Evolutionary conservation across 2,329 filamentous ascomycete species (phyloP), one percentile per base, ranked within the genome.

Genomic region (Chrysosporium keratinophilum): DNA sequence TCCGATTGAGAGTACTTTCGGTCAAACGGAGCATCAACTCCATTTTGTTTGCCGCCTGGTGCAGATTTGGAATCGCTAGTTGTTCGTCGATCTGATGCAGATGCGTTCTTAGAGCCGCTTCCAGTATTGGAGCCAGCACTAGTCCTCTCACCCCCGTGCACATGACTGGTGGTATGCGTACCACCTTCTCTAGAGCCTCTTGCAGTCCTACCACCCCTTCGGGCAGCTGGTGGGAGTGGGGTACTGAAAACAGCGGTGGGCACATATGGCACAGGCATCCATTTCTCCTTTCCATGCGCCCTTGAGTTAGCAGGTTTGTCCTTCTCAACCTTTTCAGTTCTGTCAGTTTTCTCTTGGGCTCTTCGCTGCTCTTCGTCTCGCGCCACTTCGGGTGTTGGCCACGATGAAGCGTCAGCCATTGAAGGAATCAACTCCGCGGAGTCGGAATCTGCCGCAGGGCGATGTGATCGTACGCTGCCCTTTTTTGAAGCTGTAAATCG

Each of bases 241-340:
- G 93, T 96, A 67, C 88, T 85, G 70, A 95, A 97, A 55, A 84
- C 83, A 47, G 93, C 88, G 12, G 82, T 85, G 7, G 89, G 91
- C 11, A 87, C 88, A 64, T 90, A 91, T 34, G 84, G 81, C 54
- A 96, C 80, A 1, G 83, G 79, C 55, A 87, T 83, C 91, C 93
- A 97, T 64, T 89, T 87, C 63, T 86, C 82, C 74, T 94, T 94
- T 54, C 79, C 76, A 57, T 80, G 75, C 12, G 74, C 68, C 61
- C 78, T 83, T 69, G 74, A 80, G 62, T 61, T 68, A 62, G 65
- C 76, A 62, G 52, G 81, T 59, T 86, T 84, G 46, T 83, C 80
- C 57, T 87, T 84, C 44, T 81, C 77, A 23, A 45, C 14, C 28
- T 48, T 54, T 11, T 77, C 76, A 19, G 80, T 74, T 33, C 74